Evolutionary conservation across 1,284 basidiomycete species (phyloP).

Genomic region (Termitomyces sp.): DNA sequence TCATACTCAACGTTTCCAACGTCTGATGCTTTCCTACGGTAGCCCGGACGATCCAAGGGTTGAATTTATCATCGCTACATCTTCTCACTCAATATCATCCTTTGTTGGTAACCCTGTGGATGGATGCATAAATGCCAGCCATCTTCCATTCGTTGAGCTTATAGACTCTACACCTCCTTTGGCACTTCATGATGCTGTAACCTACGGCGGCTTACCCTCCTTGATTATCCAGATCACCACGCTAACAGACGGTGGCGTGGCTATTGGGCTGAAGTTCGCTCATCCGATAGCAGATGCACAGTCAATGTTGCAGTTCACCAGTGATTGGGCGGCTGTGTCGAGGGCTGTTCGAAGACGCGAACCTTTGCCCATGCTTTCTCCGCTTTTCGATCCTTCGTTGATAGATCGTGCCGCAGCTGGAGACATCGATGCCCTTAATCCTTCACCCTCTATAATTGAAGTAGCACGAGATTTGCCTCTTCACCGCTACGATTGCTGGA

Average conservation of each 20-base stretch:
- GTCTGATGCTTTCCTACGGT: constrained; percentile 30
- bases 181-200: constrained; percentile 22
- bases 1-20: constrained; percentile 31
- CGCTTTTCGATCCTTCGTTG: constrained; percentile 29
- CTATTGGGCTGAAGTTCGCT: constrained; percentile 29
- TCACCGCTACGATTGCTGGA: constrained; percentile 35
- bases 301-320: constrained; percentile 30
- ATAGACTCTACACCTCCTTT: constrained; percentile 21
- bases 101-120: constrained; percentile 13
- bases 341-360: constrained; percentile 15
- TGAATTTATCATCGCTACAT: constrained; percentile 26
- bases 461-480: constrained; percentile 27
- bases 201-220: constrained; percentile 23
- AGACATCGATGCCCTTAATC: constrained; percentile 25
- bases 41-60: constrained; percentile 32
- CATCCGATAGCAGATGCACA: constrained; percentile 38
- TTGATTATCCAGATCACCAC: constrained; percentile 33
- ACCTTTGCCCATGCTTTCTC: constrained; percentile 16
- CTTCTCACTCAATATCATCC: constrained; percentile 14
- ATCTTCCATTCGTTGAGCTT: constrained; percentile 21
- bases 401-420: constrained; percentile 30
- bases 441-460: constrained; percentile 23
- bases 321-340: constrained; percentile 32
- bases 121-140: constrained; percentile 7
- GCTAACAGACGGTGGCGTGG: constrained; percentile 24